These are phyloP conservation scores for Penicillium mononematosum DNA, from an alignment of 495 filamentous ascomycete genomes.

Conservation along the genomic window DNA sequence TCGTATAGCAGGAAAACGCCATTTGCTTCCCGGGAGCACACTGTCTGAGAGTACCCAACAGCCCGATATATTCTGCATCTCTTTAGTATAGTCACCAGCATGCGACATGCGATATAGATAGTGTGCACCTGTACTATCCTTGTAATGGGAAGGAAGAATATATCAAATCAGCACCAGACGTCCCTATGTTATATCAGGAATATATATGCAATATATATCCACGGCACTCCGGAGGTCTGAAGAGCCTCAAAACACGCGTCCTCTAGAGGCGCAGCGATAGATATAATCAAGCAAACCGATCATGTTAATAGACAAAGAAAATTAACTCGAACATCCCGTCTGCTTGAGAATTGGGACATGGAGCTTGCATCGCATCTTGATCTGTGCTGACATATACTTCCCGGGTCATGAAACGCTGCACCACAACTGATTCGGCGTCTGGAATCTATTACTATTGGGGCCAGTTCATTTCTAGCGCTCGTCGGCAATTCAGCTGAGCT, in stretches of 20 bases:
- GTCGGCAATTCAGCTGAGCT: neutral
- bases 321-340: neutral
- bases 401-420: neutral
- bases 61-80: neutral
- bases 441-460: neutral
- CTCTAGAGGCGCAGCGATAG: neutral
- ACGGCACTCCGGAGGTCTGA: neutral
- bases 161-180: neutral
- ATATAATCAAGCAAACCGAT: neutral
- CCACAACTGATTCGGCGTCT: neutral
- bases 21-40: neutral
- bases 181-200: neutral
- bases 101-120: neutral
- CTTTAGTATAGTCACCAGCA: neutral
- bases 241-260: constrained; percentile 1
- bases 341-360: neutral
- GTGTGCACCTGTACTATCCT: neutral
- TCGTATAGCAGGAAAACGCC: neutral
- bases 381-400: neutral
- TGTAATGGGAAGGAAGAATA: neutral
- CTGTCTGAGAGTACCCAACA: neutral
- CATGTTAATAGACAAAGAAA: neutral
- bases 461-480: neutral
- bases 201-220: neutral
- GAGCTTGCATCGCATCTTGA: neutral